These are phyloP conservation scores for Colletotrichum limetticola DNA, from an alignment of 2,329 filamentous ascomycete species.

Conservation along the genomic window DNA sequence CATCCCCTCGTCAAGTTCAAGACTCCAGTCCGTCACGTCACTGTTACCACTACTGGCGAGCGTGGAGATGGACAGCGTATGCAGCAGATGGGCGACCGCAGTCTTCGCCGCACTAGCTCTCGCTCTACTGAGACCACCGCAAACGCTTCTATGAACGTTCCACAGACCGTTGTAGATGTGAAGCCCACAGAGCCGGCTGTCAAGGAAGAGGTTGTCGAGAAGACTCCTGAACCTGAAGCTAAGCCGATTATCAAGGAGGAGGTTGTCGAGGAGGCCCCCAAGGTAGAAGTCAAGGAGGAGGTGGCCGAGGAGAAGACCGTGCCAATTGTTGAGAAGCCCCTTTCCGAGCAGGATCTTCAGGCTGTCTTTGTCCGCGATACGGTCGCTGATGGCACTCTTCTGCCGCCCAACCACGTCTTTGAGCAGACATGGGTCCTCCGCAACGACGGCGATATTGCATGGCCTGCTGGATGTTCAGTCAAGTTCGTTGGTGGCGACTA, in stretches of 20 bases:
- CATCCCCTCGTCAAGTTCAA: conserved; percentile 98
- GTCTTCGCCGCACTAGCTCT: conserved; percentile 49
- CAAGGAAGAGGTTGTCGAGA: conserved; percentile 39
- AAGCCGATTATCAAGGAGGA: conserved; percentile 28
- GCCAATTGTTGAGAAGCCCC: conserved; percentile 37
- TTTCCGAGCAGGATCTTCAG: conserved; percentile 47
- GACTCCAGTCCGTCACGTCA: conserved; percentile 88
- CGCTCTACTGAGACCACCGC: conserved; percentile 64
- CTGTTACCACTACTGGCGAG: conserved; percentile 85
- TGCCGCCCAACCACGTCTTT: conserved; percentile 79
- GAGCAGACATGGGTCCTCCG: conserved; percentile 91
- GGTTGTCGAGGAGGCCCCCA: conserved; percentile 38
- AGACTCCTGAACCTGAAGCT: conserved; percentile 39
- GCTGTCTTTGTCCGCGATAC: conserved; percentile 82
- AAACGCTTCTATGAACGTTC: conserved; percentile 59
- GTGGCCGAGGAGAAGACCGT: conserved; percentile 38
- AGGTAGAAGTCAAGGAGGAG: conserved; percentile 30
- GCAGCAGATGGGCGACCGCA: conserved; percentile 76
- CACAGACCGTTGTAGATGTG: conserved; percentile 80
- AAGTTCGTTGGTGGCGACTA: conserved; percentile 94
- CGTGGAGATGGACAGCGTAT: conserved; percentile 73
- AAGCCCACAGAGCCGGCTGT: conserved; percentile 66
- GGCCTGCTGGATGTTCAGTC: conserved; percentile 91
- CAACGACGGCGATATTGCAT: conserved; percentile 81
- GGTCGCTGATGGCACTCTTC: conserved; percentile 79